Evolutionary conservation across 495 filamentous ascomycete species (phyloP), one percentile per base, ranked within the genome.

Genomic region (Lasiosphaeris hirsuta): DNA sequence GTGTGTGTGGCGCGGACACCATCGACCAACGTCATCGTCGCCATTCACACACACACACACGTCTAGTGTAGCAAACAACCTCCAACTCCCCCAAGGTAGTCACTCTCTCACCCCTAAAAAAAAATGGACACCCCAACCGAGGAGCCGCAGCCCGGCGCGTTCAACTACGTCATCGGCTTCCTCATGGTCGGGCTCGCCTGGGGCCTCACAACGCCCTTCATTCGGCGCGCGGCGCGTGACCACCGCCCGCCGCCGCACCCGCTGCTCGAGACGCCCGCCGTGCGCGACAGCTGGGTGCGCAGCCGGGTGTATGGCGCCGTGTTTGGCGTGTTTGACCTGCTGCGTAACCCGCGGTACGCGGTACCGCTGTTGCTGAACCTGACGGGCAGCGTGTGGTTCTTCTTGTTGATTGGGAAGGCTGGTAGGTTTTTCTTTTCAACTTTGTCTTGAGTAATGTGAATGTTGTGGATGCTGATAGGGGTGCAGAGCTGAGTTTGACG

Each of bases 371-470:
- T 96, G 49, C 77, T 96, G 30, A 98, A 98, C 66, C 71, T 97
- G 62, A 96, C 94, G 36, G 94, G 94, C 56, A 96, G 90, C 65
- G 80, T 98, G 59, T 98, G 94, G 94, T 98, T 98, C 65, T 98
- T 98, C 66, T 69, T 97, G 62, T 75, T 98, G 59, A 90, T 98
- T 77, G 94, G 94, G 53, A 82, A 92, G 71, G 90, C 92, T 62
- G 90, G 91, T 94, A 72, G 59, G 86, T 82, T 41, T n/a, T 46
- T 30, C 15, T 35, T 46, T 39, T n/a, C n/a, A n/a, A n/a, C n/a
- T n/a, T n/a, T n/a, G 8, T 9, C 34, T 30, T n/a, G 35, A 14
- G 18, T n/a, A 11, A 4, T 2, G 45, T 40, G 34, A n/a, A 15
- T 7, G 7, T 9, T 13, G 15, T 10, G 43, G 18, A 8, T n/a